phyloP scores from a whole-genome alignment of 768 basidiomycete species.

The Leucocoprinus leucothites region DNA sequence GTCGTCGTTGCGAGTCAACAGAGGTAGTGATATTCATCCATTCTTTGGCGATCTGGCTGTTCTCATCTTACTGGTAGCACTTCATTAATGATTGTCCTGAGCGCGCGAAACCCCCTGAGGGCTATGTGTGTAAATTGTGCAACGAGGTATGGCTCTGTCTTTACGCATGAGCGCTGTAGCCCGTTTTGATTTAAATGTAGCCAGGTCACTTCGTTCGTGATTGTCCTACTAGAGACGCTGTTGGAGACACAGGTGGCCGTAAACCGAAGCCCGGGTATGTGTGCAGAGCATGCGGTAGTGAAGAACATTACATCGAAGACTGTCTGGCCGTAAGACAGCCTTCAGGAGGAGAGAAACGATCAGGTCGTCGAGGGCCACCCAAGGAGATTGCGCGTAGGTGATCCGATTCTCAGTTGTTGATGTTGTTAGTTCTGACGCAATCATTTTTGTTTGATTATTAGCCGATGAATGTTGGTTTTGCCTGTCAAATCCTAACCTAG shows the following conservation, averaged over 20 bases:
- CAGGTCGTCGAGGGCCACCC: conserved; percentile 50
- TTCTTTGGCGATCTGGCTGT: neutral
- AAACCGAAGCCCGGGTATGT: conserved; percentile 86
- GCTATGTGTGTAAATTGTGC: conserved; percentile 87
- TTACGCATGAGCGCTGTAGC: neutral
- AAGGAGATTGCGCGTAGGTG: conserved; percentile 81
- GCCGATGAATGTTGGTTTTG: conserved; percentile 99
- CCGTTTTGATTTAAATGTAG: conserved; percentile 27
- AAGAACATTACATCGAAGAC: conserved; percentile 82
- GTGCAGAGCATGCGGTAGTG: conserved; percentile 89
- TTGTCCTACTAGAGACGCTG: conserved; percentile 76
- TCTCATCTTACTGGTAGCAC: conserved; percentile 44
- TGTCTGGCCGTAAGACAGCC: conserved; percentile 69
- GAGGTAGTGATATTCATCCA: conserved; percentile 46
- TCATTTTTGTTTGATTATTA: conserved; percentile 24
- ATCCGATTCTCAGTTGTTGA: neutral
- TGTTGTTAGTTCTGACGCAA: neutral
- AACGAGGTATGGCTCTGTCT: conserved; percentile 44
- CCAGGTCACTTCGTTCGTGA: conserved; percentile 86
- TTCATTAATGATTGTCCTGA: conserved; percentile 76
- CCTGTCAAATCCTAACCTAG: conserved; percentile 87
- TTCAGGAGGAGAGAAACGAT: conserved; percentile 33
- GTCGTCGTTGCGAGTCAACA: conserved; percentile 70
- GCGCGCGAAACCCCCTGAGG: conserved; percentile 71
- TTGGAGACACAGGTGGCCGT: conserved; percentile 79